Evolutionary conservation across 331 rosid genomes (phyloP).

Genomic region (Quercus lobata): DNA sequence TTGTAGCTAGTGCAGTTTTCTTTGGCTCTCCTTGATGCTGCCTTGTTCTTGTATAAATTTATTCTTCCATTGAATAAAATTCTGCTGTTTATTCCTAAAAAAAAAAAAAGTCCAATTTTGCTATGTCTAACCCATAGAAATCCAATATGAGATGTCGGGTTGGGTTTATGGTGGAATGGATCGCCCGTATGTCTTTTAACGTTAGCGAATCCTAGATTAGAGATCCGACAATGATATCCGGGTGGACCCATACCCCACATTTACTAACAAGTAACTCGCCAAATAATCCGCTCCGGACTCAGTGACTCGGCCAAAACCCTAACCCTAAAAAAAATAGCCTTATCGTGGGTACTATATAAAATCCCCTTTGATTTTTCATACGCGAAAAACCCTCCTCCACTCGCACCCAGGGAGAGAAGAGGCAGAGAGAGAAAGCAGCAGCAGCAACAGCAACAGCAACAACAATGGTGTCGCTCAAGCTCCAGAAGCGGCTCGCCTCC

Average conservation of each 20-base stretch:
- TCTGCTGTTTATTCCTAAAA: too few relatives aligned
- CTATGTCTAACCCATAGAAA: too few relatives aligned
- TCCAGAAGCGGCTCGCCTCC: conserved; percentile 65
- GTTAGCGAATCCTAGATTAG: background rate
- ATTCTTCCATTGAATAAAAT: too few relatives aligned
- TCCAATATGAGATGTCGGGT: too few relatives aligned
- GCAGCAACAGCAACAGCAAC: background rate
- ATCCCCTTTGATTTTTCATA: background rate
- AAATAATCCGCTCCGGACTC: too few relatives aligned
- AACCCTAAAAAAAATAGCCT: background rate
- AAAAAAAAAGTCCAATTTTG: too few relatives aligned
- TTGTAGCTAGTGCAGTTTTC: too few relatives aligned
- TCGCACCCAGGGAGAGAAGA: background rate
- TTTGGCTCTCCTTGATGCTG: too few relatives aligned
- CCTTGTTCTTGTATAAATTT: too few relatives aligned
- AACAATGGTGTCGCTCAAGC: conserved; percentile 61
- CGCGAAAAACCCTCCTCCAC: background rate
- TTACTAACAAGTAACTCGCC: background rate
- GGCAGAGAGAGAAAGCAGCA: background rate
- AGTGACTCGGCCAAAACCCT: background rate
- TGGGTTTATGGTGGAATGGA: too few relatives aligned
- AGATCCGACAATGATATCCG: background rate
- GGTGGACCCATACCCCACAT: background rate
- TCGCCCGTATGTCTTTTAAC: background rate
- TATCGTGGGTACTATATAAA: conserved; percentile 1